These are phyloP conservation scores for Phellopilus nigrolimitatus DNA, from an alignment of 1,284 basidiomycete species.

Conservation along the genomic window DNA sequence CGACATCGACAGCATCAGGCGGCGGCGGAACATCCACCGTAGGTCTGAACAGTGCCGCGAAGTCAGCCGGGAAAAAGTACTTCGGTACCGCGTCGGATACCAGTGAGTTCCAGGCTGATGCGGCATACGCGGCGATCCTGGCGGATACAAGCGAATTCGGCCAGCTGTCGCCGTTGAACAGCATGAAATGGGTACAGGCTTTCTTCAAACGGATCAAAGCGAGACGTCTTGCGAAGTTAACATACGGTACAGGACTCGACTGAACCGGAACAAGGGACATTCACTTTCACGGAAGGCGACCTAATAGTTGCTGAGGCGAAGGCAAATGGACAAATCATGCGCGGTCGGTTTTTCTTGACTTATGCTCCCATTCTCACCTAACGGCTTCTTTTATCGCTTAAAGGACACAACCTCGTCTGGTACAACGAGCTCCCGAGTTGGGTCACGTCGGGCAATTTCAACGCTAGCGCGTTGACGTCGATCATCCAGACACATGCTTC, in stretches of 20 bases:
- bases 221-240: neutral
- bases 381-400: neutral
- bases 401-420: slow-evolving; percentile 24
- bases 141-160: slow-evolving; percentile 30
- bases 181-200: slow-evolving; percentile 34
- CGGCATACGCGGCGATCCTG: slow-evolving; percentile 24
- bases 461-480: slow-evolving; percentile 22
- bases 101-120: slow-evolving; percentile 23
- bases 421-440: slow-evolving; percentile 26
- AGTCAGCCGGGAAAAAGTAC: slow-evolving; percentile 26
- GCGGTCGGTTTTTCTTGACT: slow-evolving; percentile 8
- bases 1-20: slow-evolving; percentile 12
- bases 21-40: slow-evolving; percentile 8
- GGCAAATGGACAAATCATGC: slow-evolving; percentile 21
- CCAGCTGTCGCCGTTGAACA: slow-evolving; percentile 34
- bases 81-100: slow-evolving; percentile 26
- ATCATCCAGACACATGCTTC: slow-evolving; percentile 23
- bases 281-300: slow-evolving; percentile 28
- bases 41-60: slow-evolving; percentile 22
- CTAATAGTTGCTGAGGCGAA: slow-evolving; percentile 27
- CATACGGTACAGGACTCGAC: slow-evolving; percentile 15
- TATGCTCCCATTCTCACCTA: neutral
- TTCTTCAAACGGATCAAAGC: neutral
- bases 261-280: slow-evolving; percentile 25
- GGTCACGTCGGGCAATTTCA: slow-evolving; percentile 23